phyloP scores from a whole-genome alignment of 2,329 filamentous ascomycete species.

The Magnaporthiopsis incrustans region DNA sequence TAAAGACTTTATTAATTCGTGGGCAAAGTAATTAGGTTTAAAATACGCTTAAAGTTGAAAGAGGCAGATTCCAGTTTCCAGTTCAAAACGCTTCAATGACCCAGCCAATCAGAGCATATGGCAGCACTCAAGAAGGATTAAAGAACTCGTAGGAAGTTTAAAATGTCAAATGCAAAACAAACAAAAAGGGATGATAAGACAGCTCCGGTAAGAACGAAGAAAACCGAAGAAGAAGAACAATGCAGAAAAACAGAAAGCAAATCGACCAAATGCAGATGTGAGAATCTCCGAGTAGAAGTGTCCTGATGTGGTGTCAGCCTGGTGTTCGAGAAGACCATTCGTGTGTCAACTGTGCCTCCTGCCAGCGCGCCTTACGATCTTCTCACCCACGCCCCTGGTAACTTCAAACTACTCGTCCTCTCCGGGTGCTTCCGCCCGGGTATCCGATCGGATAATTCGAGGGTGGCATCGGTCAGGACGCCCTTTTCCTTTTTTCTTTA shows the following conservation, averaged over 20 bases:
- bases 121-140: not conserved
- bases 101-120: not conserved
- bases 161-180: not conserved
- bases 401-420: not conserved
- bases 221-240: not conserved
- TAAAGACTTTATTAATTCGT: too few species aligned
- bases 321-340: not conserved
- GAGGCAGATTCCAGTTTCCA: too few species aligned
- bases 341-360: not conserved
- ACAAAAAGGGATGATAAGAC: too few species aligned
- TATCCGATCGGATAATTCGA: not conserved
- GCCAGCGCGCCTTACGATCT: not conserved
- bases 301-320: not conserved
- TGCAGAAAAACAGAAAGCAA: not conserved
- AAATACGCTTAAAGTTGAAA: too few species aligned
- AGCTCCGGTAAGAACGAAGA: too few species aligned
- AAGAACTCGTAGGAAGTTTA: not conserved
- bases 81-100: too few species aligned
- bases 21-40: too few species aligned
- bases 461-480: not conserved
- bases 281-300: not conserved
- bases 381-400: too few species aligned
- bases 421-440: too few species aligned
- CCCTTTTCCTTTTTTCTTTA: not conserved
- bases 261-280: not conserved